These are phyloP conservation scores for Lecanosticta acicola DNA, from an alignment of 2,329 filamentous ascomycete genomes.

Conservation along the genomic window DNA sequence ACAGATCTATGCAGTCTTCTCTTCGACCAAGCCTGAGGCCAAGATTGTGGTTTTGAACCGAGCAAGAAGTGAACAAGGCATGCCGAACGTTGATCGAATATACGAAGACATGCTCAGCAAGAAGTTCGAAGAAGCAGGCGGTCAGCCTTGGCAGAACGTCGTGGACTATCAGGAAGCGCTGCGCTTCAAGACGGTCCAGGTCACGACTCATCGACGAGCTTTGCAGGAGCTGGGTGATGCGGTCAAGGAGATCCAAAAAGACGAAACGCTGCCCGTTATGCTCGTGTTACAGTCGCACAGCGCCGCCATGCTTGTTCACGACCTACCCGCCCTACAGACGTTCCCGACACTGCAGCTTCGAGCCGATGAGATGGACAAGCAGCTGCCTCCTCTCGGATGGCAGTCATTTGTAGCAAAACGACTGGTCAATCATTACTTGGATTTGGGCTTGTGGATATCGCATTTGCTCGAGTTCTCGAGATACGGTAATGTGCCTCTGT, in stretches of 20 bases:
- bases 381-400: slow-evolving; percentile 88
- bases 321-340: slow-evolving; percentile 76
- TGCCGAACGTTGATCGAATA: slow-evolving; percentile 85
- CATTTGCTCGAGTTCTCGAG: slow-evolving; percentile 82
- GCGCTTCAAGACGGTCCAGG: slow-evolving; percentile 78
- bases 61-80: slow-evolving; percentile 70
- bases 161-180: slow-evolving; percentile 84
- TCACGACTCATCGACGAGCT: slow-evolving; percentile 84
- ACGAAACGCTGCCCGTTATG: slow-evolving; percentile 73
- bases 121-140: slow-evolving; percentile 60
- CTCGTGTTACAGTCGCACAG: slow-evolving; percentile 89
- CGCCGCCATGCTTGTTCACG: slow-evolving; percentile 71
- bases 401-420: slow-evolving; percentile 82
- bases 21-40: slow-evolving; percentile 70
- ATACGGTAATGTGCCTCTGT: slow-evolving; percentile 90
- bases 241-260: slow-evolving; percentile 83
- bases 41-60: slow-evolving; percentile 85
- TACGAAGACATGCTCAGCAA: slow-evolving; percentile 71
- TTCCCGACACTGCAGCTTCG: slow-evolving; percentile 77
- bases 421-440: slow-evolving; percentile 82
- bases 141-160: slow-evolving; percentile 68
- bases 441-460: slow-evolving; percentile 84
- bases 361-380: slow-evolving; percentile 76
- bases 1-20: slow-evolving; percentile 91
- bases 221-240: slow-evolving; percentile 81